Conservation (phyloP, 805 yeast species). For the Clavispora vitiphila region DNA sequence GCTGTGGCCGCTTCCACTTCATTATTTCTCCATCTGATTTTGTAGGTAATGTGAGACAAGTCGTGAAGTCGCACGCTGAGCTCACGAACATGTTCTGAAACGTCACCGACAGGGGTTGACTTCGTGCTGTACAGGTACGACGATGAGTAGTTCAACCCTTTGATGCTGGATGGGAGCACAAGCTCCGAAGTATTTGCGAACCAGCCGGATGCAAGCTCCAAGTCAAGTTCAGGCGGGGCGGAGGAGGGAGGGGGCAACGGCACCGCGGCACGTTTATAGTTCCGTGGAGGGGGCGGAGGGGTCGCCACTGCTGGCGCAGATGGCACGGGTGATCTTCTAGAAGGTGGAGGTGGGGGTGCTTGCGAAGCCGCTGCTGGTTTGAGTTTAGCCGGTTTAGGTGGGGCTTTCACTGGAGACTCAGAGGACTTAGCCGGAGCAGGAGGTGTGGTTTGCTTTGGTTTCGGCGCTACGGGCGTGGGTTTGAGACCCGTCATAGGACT, state of each 20-base stretch:
- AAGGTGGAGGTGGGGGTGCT: slow-evolving; percentile 1
- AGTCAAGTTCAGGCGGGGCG: slow-evolving; percentile 33
- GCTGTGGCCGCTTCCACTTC: slow-evolving; percentile 19
- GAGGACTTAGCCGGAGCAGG: no score
- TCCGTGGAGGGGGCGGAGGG: slow-evolving; percentile 31
- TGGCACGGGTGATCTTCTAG: slow-evolving; percentile 27
- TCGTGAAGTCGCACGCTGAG: slow-evolving; percentile 40
- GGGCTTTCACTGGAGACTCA: not conserved
- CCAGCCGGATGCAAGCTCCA: slow-evolving; percentile 46
- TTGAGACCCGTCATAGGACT: no score
- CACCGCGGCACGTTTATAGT: slow-evolving; percentile 15
- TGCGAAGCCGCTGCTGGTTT: not conserved
- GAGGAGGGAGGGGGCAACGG: slow-evolving; percentile 14
- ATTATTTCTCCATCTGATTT: slow-evolving; percentile 36
- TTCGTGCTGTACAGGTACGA: slow-evolving; percentile 14
- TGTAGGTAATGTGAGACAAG: slow-evolving; percentile 31
- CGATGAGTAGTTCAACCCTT: slow-evolving; percentile 30
- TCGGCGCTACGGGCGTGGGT: no score
- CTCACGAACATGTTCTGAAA: slow-evolving; percentile 16
- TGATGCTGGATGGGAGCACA: slow-evolving; percentile 34
- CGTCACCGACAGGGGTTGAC: slow-evolving; percentile 5
- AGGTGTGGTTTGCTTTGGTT: no score
- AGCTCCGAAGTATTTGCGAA: slow-evolving; percentile 27
- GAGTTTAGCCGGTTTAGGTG: not conserved
- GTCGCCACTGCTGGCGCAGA: no score